Base-by-base conservation (phyloP, 805 yeast species). In the Teunomyces tritomae region DNA sequence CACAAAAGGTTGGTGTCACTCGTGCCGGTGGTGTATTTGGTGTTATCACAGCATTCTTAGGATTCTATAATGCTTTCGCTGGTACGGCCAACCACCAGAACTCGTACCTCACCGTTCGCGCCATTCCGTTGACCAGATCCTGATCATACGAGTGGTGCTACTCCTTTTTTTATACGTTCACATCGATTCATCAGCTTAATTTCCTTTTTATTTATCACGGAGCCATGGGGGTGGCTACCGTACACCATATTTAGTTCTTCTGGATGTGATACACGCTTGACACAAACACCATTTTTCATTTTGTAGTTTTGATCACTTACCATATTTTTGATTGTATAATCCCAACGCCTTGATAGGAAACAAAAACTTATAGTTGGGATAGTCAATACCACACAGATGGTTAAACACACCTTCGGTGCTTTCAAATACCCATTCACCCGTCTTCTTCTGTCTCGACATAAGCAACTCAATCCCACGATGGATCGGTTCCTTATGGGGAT, bases 281-380 rank as follows among this genome's bases (percentile, higher is more conserved):
- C 34, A 28, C 20, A 13, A 8, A 28, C 9, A n/a, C 26, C 6
- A 2, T n/a, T 9, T 30, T 9, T 10, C 33, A 35, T 2, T 13
- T 39, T 39, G 32, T 39, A 26, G 32, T 14, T 8, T 9, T 3
- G 13, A n/a, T 30, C 37, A 42, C 26, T 57, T 54, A 8, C 70
- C 74, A 47, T 56, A 70, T 45, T 57, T 63, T 13, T 65, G 57
- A 8, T 57, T 52, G 47, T 71, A 90, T 57, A 92, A 72, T 1
- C 98, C 98, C 37, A 94, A 70, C 0, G 99, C 99, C 67, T 94
- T 94, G 57, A 92, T 86, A 1, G 97, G 85, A 65, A 94, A 94
- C 49, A 89, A 71, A 59, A 85, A 92, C 68, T 86, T 83, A 68
- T 94, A 94, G 59, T 89, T 88, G 34, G 98, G 98, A 64, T 94